Evolutionary conservation across 495 filamentous ascomycete species (phyloP).

Genomic region (Penicillium lividum): DNA sequence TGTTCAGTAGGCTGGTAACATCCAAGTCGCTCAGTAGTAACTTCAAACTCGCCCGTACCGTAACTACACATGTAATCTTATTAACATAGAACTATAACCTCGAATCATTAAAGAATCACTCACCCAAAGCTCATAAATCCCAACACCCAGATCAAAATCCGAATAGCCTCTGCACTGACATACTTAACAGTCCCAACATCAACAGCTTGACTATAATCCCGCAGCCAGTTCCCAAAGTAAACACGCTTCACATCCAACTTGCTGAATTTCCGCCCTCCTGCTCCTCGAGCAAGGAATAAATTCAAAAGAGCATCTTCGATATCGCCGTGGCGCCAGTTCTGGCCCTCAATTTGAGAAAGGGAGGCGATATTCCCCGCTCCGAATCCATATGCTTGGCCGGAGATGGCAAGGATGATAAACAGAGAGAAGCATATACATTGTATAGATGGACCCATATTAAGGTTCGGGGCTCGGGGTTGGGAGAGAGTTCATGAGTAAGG

Average conservation of each 20-base stretch:
- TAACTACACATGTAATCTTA: constrained; percentile 50
- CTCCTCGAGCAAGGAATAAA: constrained; percentile 71
- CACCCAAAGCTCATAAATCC: constrained; percentile 60
- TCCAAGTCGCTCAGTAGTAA: constrained; percentile 81
- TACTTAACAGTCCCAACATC: constrained; percentile 88
- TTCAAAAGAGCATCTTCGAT: constrained; percentile 86
- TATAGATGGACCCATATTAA: constrained; percentile 28
- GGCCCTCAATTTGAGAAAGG: constrained; percentile 74
- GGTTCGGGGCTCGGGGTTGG: background rate
- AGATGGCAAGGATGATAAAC: constrained; percentile 59
- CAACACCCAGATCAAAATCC: constrained; percentile 70
- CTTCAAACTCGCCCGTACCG: constrained; percentile 89
- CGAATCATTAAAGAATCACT: background rate
- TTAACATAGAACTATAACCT: constrained; percentile 45
- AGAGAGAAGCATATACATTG: constrained; percentile 45
- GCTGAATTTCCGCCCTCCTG: constrained; percentile 81
- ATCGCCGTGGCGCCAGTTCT: constrained; percentile 88
- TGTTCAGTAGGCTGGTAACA: constrained; percentile 88
- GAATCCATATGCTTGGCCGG: constrained; percentile 71
- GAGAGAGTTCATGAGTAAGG: background rate
- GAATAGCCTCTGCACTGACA: constrained; percentile 85
- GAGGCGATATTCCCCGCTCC: constrained; percentile 85
- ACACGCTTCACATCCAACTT: constrained; percentile 85
- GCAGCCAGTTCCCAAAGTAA: constrained; percentile 90
- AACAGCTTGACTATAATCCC: constrained; percentile 67